Base-by-base conservation (phyloP, 1,139 yeast species). In the Candida albicans region DNA sequence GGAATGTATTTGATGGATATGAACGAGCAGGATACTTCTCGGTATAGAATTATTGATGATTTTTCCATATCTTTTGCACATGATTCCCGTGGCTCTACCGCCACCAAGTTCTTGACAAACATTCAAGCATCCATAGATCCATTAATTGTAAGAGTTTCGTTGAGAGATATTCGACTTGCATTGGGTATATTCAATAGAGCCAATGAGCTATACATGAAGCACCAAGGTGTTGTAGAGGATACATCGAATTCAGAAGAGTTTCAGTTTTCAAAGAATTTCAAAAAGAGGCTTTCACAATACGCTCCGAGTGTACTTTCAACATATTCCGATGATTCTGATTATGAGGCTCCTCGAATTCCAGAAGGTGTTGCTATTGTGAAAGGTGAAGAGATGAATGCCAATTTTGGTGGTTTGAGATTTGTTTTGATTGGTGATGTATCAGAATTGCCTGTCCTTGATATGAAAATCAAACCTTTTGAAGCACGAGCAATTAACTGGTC, bases 361-460 rank as follows among this genome's bases (percentile, higher is more conserved):
- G 61, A 59, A 28, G 56, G 70, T 1, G 66, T 64, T 8, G 67
- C 78, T 1, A 57, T 81, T 0, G 64, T 88, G 8, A 79, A 81
- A 46, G 91, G 87, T 0, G 99, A 93, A 62, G 83, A 81, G 39
- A 64, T 93, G 44, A 73, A 66, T 39, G 86, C 86, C 0, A 81
- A 81, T 41, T 66, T 90, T 52, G 95, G 89, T 18, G 99, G 99
- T 0, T 61, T 89, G 49, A 75, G 99, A 50, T 68, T 93, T 48
- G 96, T 95, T 2, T 68, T 93, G 40, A 89, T 95, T 54, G 99
- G 98, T 54, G 95, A 89, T 62, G 85, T 89, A 39, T 96, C 93
- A 59, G 99, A 93, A 61, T 73, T 95, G 48, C 99, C 99, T 0
- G 86, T 93, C 35, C 58, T 90, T 13, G 99, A 95, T 64, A 71